A percentile compares a stretch with the other conserved stretches of the same genome.
Evolutionary conservation across 2,329 filamentous ascomycete species (phyloP).

Genomic region (Fusarium cyanostomum): DNA sequence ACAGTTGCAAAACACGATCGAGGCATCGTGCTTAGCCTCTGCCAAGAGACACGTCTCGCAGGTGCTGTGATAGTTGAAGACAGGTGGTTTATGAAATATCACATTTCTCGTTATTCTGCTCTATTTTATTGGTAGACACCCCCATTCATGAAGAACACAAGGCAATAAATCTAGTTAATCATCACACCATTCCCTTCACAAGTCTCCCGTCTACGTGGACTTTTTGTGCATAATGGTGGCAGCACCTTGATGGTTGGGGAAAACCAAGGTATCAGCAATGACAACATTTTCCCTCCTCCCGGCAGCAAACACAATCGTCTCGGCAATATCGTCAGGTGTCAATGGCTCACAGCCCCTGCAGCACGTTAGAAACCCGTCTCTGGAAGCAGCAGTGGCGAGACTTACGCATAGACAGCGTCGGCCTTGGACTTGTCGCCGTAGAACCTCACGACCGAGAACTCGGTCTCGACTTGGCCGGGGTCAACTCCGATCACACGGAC

Average conservation of each 20-base stretch:
- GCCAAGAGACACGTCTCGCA: too few relatives aligned
- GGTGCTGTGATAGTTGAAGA: too few relatives aligned
- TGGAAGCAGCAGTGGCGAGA: conserved; percentile 7
- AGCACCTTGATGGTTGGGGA: conserved; percentile 78
- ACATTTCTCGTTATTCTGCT: too few relatives aligned
- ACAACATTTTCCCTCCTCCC: conserved; percentile 89
- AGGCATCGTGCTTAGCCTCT: too few relatives aligned
- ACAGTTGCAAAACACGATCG: too few relatives aligned
- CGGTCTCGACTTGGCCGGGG: conserved; percentile 93
- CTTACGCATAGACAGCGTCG: conserved; percentile 85
- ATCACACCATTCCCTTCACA: not conserved
- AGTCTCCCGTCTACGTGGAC: conserved; percentile 38
- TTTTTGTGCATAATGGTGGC: conserved; percentile 42
- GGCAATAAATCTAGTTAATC: too few relatives aligned
- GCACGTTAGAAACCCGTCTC: not conserved
- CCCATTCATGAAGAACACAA: too few relatives aligned
- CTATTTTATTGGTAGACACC: too few relatives aligned
- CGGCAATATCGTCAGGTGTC: conserved; percentile 89
- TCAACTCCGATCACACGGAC: conserved; percentile 89
- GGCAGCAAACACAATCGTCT: conserved; percentile 86
- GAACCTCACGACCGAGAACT: conserved; percentile 89
- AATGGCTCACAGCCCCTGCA: conserved; percentile 78
- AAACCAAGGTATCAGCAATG: conserved; percentile 85
- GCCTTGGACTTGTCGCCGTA: conserved; percentile 88
- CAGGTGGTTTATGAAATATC: too few relatives aligned